Evolutionary conservation across 345 rosid species (phyloP), one percentile per base, ranked within the genome.

Genomic region (Eucalyptus victrix): DNA sequence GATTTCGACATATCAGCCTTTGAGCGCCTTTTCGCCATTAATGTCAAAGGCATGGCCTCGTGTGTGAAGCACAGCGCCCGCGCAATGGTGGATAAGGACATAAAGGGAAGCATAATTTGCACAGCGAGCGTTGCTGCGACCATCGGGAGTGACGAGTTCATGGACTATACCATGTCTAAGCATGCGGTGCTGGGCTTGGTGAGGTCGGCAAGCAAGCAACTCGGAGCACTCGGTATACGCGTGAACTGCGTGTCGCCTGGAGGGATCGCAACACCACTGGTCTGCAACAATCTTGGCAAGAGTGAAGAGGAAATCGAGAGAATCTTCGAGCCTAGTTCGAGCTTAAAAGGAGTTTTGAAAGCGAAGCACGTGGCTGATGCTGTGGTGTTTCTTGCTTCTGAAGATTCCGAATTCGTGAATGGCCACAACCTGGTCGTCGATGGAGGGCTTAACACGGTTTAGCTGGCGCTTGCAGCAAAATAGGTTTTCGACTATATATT

Each of bases 231-330:
- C 49, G 95, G 95, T 24, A 93, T 94, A 18, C 49, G 96, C 17
- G 96, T 91, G 81, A 93, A 94, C 76, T 92, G 90, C 47, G 94
- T 92, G 15, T 91, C 94, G 0, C 96, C 96, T 42, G 88, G 88
- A 9, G 90, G 90, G 30, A 2, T 93, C 18, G 91, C 60, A 6
- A 92, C 95, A 18, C 94, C 94, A 1, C 11, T 91, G 90, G 69
- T 90, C 6, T 24, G 65, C 17, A 5, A 24, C 2, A 5, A n/a
- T 34, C 17, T 28, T 7, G 90, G 90, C 51, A n/a, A 34, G 88
- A 49, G 86, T 1, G 60, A 16, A 45, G 93, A 88, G 69, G 89
- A 87, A 49, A 51, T 87, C 2, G 93, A 94, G 88, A 90, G 76
- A 51, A 21, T 53, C 2, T 90, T 47, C 34, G 92, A 87, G 88